Evolutionary conservation across 2,329 filamentous ascomycete species (phyloP).

Genomic region (Aureobasidium sp.): DNA sequence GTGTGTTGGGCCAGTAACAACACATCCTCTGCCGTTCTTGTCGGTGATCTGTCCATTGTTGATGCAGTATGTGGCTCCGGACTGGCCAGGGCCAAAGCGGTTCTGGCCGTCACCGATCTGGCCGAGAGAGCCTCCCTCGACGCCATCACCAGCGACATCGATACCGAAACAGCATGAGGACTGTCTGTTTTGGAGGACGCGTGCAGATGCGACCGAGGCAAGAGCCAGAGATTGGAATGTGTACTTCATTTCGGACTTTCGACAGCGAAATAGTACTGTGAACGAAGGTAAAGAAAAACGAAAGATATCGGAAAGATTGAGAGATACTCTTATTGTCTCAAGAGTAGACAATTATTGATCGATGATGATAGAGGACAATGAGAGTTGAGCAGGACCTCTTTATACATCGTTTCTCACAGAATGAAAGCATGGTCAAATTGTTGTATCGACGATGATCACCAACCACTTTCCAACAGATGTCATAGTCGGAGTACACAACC

Average conservation of each 20-base stretch:
- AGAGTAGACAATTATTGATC: neutral
- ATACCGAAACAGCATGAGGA: conserved; percentile 9
- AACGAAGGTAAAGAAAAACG: conserved; percentile 4
- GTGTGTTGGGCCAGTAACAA: conserved; percentile 49
- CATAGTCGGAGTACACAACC: neutral
- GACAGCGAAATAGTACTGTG: conserved; percentile 2
- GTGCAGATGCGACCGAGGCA: conserved; percentile 7
- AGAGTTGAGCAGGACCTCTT: conserved; percentile 6
- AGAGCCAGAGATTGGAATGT: conserved; percentile 3
- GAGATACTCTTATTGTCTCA: neutral
- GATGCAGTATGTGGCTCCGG: conserved; percentile 45
- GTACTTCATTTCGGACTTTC: conserved; percentile 14
- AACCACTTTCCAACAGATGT: conserved; percentile 5
- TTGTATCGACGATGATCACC: conserved; percentile 9
- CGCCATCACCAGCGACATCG: neutral
- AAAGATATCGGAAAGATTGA: neutral
- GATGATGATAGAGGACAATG: neutral
- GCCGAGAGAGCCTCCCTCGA: conserved; percentile 43
- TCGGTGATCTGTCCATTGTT: conserved; percentile 48
- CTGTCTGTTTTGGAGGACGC: conserved; percentile 1
- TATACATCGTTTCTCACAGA: neutral
- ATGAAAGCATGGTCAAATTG: neutral
- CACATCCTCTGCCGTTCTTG: conserved; percentile 50
- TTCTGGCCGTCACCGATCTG: conserved; percentile 55
- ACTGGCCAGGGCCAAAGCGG: conserved; percentile 39